A percentile compares a stretch with the other conserved stretches of the same genome.
Evolutionary conservation across 2,329 filamentous ascomycete genomes (phyloP).

Genomic region (Thelonectria blattea): DNA sequence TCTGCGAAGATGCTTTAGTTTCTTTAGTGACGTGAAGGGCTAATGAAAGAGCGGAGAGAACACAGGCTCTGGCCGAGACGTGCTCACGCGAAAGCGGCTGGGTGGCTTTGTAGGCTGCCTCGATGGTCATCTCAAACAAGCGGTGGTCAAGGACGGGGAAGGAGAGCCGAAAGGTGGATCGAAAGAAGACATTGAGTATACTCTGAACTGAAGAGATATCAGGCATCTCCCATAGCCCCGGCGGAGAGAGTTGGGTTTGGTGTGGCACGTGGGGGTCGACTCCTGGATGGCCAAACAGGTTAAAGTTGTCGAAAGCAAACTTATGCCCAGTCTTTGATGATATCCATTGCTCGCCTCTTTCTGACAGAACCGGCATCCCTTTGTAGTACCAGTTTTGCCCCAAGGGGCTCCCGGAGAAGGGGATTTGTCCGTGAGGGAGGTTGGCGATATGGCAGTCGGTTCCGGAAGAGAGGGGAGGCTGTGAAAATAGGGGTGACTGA

Average conservation of each 20-base stretch:
- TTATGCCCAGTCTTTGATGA: slow-evolving; percentile 13
- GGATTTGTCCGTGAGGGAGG: slow-evolving; percentile 13
- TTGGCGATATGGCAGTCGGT: not conserved
- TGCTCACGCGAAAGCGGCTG: not conserved
- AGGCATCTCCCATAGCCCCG: slow-evolving; percentile 6
- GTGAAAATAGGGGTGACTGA: not conserved
- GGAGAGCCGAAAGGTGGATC: slow-evolving; percentile 2
- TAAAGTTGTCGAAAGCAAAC: slow-evolving; percentile 3
- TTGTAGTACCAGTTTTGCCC: slow-evolving; percentile 22
- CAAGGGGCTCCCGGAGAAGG: slow-evolving; percentile 13
- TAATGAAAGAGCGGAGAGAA: slow-evolving; percentile 13
- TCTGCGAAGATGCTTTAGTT: not conserved
- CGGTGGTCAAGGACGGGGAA: slow-evolving; percentile 16
- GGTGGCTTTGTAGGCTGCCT: slow-evolving; percentile 9
- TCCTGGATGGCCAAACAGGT: slow-evolving; percentile 3
- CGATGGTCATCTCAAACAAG: slow-evolving; percentile 14
- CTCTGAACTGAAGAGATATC: not conserved
- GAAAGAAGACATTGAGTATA: slow-evolving; percentile 5
- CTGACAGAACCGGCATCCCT: slow-evolving; percentile 20
- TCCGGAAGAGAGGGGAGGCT: not conserved
- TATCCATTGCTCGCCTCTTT: slow-evolving; percentile 18
- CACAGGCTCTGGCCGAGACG: slow-evolving; percentile 7
- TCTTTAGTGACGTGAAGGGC: not conserved
- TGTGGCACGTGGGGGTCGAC: not conserved
- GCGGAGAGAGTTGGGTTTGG: not conserved